Base-by-base conservation (phyloP, 2,329 filamentous ascomycete genomes). In the Colletotrichum chrysophilum region DNA sequence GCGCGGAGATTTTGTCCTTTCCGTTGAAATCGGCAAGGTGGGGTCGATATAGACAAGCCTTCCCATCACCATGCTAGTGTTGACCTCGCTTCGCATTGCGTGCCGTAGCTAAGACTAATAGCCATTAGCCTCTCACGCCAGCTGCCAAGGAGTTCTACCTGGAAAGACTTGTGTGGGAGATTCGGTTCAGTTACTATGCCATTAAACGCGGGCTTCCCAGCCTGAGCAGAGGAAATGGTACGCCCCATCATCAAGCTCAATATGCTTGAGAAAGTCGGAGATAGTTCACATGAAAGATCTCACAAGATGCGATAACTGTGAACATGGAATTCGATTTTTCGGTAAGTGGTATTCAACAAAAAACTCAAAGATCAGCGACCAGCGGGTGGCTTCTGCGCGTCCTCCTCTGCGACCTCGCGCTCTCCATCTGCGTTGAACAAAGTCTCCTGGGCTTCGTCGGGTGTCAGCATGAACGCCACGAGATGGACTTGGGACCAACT, bases 401-500 rank as follows among this genome's bases (percentile, higher is more conserved):
- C 89, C 18, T 78, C 79, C 62, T 84, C 83, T 24, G 80, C 79
- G 21, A 80, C 82, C 66, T 85, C 84, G 69, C 84, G 82, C 71
- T 86, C 85, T 21, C 88, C 88, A n/a, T 87, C 83, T 1, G 87
- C 84, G 55, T 86, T 83, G 80, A 90, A 90, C 66, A 91, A 87
- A 13, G 89, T 91, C 84, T 94, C 93, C 82, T 94, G 93, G 21
- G 90, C 92, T 92, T 79, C 70, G 77, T 56, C 36, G 32, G 71
- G 48, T 34, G 73, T 81, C 77, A 81, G 78, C 61, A 28, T 69
- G 34, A 21, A 60, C 7, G 21, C 28, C 21, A 14, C 1, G 0
- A n/a, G 5, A 18, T 48, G 18, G 6, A 26, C 16, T 1, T 26
- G n/a, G 65, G 21, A 48, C 4, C 13, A 21, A 89, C 93, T 89